Conservation (phyloP, 2,329 filamentous ascomycete species). For the Aureobasidium melanogenum region DNA sequence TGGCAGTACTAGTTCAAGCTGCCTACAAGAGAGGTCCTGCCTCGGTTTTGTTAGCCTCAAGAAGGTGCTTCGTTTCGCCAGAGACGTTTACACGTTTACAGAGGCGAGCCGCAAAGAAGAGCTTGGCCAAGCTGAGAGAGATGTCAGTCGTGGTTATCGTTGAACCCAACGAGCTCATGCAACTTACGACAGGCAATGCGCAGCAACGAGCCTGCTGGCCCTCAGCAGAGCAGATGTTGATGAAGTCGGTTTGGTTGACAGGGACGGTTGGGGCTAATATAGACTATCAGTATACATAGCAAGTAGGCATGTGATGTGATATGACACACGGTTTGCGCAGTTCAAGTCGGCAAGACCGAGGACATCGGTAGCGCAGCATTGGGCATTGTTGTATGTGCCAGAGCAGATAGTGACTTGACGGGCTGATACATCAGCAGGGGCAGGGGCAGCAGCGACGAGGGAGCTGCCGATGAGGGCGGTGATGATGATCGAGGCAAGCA, state of each 20-base stretch:
- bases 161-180: too few species aligned
- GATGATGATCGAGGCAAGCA: conserved; percentile 13
- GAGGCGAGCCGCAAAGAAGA: conserved; percentile 24
- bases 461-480: conserved; percentile 12
- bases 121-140: conserved; percentile 26
- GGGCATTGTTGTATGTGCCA: conserved; percentile 28
- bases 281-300: not conserved
- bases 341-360: conserved; percentile 49
- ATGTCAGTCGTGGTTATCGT: not conserved
- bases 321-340: conserved; percentile 44
- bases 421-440: conserved; percentile 20
- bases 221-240: conserved; percentile 37
- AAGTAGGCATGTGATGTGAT: conserved; percentile 13
- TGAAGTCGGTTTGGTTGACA: conserved; percentile 34
- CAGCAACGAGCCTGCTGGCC: conserved; percentile 53
- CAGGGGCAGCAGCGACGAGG: conserved; percentile 21
- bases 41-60: too few species aligned
- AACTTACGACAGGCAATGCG: conserved; percentile 38
- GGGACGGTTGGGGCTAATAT: conserved; percentile 30
- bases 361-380: conserved; percentile 56
- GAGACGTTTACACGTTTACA: not conserved
- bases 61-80: too few species aligned
- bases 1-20: too few species aligned
- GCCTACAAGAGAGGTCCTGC: too few species aligned
- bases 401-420: conserved; percentile 28